Base-by-base conservation (phyloP, 2,329 filamentous ascomycete genomes). In the Aspergillus sp. region DNA sequence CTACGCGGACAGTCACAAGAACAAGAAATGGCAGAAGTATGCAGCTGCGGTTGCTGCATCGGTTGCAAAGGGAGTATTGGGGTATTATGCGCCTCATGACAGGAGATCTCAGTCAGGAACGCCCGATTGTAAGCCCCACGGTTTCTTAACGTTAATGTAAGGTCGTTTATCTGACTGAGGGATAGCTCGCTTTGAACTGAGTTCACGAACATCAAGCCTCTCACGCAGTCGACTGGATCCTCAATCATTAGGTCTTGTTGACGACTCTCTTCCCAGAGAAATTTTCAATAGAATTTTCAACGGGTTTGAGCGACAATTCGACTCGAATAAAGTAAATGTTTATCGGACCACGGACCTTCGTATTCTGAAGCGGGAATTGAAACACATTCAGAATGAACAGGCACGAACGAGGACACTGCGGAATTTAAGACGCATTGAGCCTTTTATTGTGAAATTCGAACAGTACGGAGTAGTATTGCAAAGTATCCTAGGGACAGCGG, bases 1-100 rank as follows among this genome's bases (percentile, higher is more conserved):
- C 24, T 63, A 64, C 56, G 61, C 61, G 13, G 62, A 64, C 49
- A 58, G 56, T 13, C 62, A 64, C 36, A 63, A 64, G 55, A 62
- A 59, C 38, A 62, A 64, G 30, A 30, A 43, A 6, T 64, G 62
- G 62, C 62, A 63, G 32, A 30, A 41, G 11, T 64, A 60, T 54
- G 61, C 62, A 5, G 59, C 62, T 36, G 55, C 51, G 4, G 41
- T 34, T 18, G 56, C 41, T 26, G 56, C 56, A 3, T 30, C 50
- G 5, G 49, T 36, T 32, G 55, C 55, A 42, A 57, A 53, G 47
- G 49, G 32, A 24, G 22, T 57, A 7, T n/a, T 57, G 20, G 36
- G 41, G 17, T 11, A 53, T 2, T 56, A 52, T 34, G 24, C 32
- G 6, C 24, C 49, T 43, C 49, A 42, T 12, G 49, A 52, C 24